phyloP scores from a whole-genome alignment of 1,139 yeast genomes.

The Nakaseomyces sp. region DNA sequence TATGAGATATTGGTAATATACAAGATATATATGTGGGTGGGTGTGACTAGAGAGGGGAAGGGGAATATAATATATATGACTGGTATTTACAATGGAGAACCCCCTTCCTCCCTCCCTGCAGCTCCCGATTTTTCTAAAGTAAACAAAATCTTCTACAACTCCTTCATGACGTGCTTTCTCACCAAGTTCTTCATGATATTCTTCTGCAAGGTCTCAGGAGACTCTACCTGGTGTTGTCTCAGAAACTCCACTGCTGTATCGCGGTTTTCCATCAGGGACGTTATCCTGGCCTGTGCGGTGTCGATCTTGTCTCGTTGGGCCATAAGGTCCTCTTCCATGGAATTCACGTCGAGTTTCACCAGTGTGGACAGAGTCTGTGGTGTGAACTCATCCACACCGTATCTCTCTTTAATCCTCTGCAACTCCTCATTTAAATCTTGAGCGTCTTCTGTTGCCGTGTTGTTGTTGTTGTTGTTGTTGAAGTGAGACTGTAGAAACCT shows the following conservation, averaged over 20 bases:
- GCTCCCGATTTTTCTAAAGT: too few species aligned
- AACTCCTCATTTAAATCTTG: constrained; percentile 36
- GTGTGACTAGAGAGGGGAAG: too few species aligned
- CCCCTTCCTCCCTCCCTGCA: too few species aligned
- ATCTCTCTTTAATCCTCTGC: constrained; percentile 39
- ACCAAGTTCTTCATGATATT: constrained; percentile 45
- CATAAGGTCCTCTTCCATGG: constrained; percentile 31
- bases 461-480: background rate
- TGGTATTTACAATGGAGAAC: too few species aligned
- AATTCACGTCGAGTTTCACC: constrained; percentile 35
- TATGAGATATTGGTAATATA: constrained; percentile 1
- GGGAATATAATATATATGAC: too few species aligned
- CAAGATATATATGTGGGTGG: background rate
- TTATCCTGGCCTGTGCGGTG: constrained; percentile 31
- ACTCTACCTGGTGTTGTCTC: constrained; percentile 27
- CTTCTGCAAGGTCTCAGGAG: constrained; percentile 34
- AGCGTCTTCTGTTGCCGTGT: constrained; percentile 7
- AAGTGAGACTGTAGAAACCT: constrained; percentile 23
- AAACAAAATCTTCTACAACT: too few species aligned
- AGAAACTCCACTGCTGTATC: constrained; percentile 29
- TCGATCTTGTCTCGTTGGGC: constrained; percentile 28
- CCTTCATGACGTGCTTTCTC: constrained; percentile 38
- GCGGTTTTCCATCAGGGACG: constrained; percentile 33
- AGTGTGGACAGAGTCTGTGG: constrained; percentile 34
- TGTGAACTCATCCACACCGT: constrained; percentile 58